These are phyloP conservation scores for Ascochyta pisi DNA, from an alignment of 2,329 filamentous ascomycete species.

Conservation along the genomic window DNA sequence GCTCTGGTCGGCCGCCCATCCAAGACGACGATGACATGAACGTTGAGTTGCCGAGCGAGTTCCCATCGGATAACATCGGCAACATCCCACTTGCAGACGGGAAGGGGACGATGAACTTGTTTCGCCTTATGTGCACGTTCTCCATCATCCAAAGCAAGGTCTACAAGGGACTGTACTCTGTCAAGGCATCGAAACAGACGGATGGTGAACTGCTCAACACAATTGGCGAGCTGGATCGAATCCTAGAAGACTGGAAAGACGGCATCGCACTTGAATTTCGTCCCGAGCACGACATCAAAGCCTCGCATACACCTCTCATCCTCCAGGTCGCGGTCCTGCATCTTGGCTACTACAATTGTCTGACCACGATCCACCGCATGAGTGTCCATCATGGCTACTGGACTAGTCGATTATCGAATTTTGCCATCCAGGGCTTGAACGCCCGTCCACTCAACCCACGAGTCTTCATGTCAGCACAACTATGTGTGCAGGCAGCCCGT, in stretches of 20 bases:
- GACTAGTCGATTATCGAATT: conserved; percentile 94
- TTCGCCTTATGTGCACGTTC: conserved; percentile 90
- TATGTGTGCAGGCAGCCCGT: conserved; percentile 91
- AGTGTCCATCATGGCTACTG: conserved; percentile 97
- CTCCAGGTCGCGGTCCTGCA: conserved; percentile 93
- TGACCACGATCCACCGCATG: conserved; percentile 98
- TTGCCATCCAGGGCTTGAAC: conserved; percentile 92
- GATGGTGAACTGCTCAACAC: conserved; percentile 93
- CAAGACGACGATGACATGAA: conserved; percentile 90
- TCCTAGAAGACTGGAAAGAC: conserved; percentile 94
- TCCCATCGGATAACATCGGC: conserved; percentile 90
- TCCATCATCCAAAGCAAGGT: conserved; percentile 91
- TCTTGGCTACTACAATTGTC: conserved; percentile 96
- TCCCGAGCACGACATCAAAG: conserved; percentile 96
- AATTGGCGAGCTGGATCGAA: conserved; percentile 87
- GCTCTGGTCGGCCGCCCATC: conserved; percentile 73
- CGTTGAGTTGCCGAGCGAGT: conserved; percentile 89
- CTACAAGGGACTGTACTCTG: conserved; percentile 91
- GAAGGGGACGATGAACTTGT: conserved; percentile 92
- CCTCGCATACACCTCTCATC: conserved; percentile 89
- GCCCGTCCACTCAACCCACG: conserved; percentile 88
- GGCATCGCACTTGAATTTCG: conserved; percentile 92
- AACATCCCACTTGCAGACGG: conserved; percentile 91
- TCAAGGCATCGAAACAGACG: conserved; percentile 87
- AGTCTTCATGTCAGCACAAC: conserved; percentile 89